Evolutionary conservation across 495 filamentous ascomycete genomes (phyloP), one percentile per base, ranked within the genome.

Genomic region (Annulohypoxylon maeteangense): DNA sequence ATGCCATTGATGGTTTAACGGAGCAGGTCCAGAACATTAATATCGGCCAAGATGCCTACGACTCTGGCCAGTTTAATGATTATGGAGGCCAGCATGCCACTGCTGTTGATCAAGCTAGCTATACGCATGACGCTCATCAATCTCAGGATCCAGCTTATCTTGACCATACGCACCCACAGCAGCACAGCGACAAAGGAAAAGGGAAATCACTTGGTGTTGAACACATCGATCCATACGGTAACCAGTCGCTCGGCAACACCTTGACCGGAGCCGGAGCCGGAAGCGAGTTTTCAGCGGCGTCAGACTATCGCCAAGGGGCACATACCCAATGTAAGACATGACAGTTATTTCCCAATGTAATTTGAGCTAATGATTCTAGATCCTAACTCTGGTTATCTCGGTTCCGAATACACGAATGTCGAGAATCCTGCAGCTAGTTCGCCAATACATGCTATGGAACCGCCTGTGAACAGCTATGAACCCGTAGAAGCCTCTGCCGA

Each of bases 101-200:
- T 16, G 14, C 70, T 45, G 63, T 62, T 8, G 65, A 65, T 31
- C 61, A 68, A 53, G 54, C 55, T 36, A 69, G 75, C 59, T 77
- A 77, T 60, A 77, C 72, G 18, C 70, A 62, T 31, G 61, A 75
- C 48, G 50, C 73, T 34, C 58, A 25, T 20, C 68, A 69, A 47
- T 51, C 62, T 12, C 63, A 73, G 50, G 45, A 65, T 3, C 47
- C 71, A 20, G 63, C 31, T 50, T 74, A 75, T 29, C 45, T 67
- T 34, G 65, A 48, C 36, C 67, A 67, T 34, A 27, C 55, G 38
- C 71, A 68, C 7, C 56, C 59, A 10, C 68, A 74, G 5, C 70
- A 65, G 18, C 64, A 70, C 3, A 56, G 29, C 20, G 63, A 67
- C 38, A 75, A 74, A 47, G 75, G 72, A 22, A 77, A 77, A 55